These are phyloP conservation scores for Galeopsis tetrahit DNA, from an alignment of 257 asterid genomes.

Conservation along the genomic window DNA sequence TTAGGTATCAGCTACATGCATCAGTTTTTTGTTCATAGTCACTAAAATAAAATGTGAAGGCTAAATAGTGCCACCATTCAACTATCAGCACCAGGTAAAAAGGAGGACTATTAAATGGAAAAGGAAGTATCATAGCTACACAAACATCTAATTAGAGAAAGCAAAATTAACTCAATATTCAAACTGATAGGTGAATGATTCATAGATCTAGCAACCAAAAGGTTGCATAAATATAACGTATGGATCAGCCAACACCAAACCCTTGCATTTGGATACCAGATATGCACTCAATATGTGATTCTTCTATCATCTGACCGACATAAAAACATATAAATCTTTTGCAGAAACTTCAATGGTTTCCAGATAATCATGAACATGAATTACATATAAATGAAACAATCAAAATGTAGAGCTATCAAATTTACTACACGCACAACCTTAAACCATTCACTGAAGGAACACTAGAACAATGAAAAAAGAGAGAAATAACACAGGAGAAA, in stretches of 20 bases:
- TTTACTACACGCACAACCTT: background rate
- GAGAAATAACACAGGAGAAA: conserved; percentile 3
- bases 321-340: conserved; percentile 6
- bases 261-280: conserved; percentile 14
- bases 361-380: background rate
- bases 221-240: conserved; percentile 1
- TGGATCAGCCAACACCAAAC: conserved; percentile 10
- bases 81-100: background rate
- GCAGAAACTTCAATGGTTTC: background rate
- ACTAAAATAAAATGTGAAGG: background rate
- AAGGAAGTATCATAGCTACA: background rate
- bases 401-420: conserved; percentile 10
- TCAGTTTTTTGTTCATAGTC: background rate
- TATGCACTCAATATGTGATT: background rate
- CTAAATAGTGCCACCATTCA: background rate
- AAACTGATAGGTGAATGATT: conserved; percentile 13
- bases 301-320: background rate
- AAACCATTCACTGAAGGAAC: conserved; percentile 11
- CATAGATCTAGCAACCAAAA: conserved; percentile 23
- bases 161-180: conserved; percentile 17
- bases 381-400: background rate
- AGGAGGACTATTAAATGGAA: background rate
- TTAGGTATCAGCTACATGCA: background rate
- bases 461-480: background rate
- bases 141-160: background rate